phyloP scores from a whole-genome alignment of 176 grass and related monocot genomes.

The Triticum dicoccoides region DNA sequence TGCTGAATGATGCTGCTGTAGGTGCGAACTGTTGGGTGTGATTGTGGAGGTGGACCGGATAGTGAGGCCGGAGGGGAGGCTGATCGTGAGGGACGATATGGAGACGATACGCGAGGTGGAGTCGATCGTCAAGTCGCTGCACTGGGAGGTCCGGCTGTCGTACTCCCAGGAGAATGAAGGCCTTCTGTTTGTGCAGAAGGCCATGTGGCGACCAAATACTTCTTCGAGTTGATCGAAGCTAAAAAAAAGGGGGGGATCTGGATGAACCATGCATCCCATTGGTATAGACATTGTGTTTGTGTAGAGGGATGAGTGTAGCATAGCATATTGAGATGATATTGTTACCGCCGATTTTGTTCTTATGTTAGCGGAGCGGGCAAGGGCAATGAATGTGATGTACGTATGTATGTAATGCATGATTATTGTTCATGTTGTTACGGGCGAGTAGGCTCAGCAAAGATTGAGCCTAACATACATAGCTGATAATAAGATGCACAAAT shows the following conservation, averaged over 20 bases:
- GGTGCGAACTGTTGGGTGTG: conserved; percentile 57
- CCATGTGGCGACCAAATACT: conserved; percentile 50
- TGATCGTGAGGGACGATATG: conserved; percentile 63
- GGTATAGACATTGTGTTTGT: not conserved
- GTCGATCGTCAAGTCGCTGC: conserved; percentile 53
- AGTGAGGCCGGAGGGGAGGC: conserved; percentile 59
- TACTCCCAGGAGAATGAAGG: conserved; percentile 66
- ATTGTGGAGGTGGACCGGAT: conserved; percentile 79
- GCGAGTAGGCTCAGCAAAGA: not conserved
- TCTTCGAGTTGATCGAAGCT: conserved; percentile 41
- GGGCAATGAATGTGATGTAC: not conserved
- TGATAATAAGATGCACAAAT: not conserved
- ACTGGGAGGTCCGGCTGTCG: conserved; percentile 60
- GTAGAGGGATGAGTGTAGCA: not conserved
- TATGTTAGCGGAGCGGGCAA: not conserved
- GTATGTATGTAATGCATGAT: not conserved
- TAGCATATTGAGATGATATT: not conserved
- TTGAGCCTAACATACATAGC: not conserved
- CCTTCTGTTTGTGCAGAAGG: conserved; percentile 66
- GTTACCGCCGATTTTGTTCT: not conserved
- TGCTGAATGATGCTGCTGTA: not conserved
- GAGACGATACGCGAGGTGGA: conserved; percentile 57
- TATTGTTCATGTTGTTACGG: not conserved
- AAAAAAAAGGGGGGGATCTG: not conserved
- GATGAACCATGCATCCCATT: not conserved